Base-by-base conservation (phyloP, 2,329 filamentous ascomycete genomes). In the Epichloe coenophiala region DNA sequence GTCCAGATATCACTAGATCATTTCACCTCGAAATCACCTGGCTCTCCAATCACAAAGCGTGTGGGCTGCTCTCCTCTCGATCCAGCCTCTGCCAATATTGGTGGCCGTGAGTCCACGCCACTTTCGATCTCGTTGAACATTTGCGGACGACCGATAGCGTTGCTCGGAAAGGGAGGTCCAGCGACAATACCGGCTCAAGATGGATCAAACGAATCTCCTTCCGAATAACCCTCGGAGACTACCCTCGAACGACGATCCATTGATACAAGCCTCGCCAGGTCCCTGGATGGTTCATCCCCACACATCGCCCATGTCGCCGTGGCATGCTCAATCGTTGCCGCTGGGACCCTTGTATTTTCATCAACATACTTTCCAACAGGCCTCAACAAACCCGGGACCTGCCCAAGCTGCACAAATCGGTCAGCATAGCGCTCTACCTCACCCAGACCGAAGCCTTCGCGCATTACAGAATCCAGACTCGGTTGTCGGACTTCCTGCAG, bases 191-290 rank as follows among this genome's bases (percentile, higher is more conserved):
- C 31, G 27, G 48, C 38, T 36, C 49, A 50, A 52, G 45, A 63
- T 63, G 61, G 61, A 63, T 55, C 59, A 56, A 15, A 59, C 60
- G 55, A 58, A 63, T 36, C 59, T 58, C 49, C 50, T 60, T 36
- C 46, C 58, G 44, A 55, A 58, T 49, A 55, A 57, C 40, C 53
- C 58, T 42, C 52, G 55, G 40, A 56, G 59, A 44, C 44, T 56
- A 39, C 47, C 49, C n/a, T 49, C 57, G 17, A 59, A 60, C 47
- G 60, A 60, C 47, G 61, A 61, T 40, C 57, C 61, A 17, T 57
- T 63, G 38, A 37, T 44, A 3, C 61, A 63, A 48, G 54, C 57
- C 33, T 54, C 59, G 36, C 54, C 59, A 19, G 55, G 49, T 44
- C 50, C 56, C 38, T 65, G 63, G 63, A 51, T 53, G 45, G 48